phyloP scores from a whole-genome alignment of 805 yeast genomes.

The Lachancea lanzarotensis region DNA sequence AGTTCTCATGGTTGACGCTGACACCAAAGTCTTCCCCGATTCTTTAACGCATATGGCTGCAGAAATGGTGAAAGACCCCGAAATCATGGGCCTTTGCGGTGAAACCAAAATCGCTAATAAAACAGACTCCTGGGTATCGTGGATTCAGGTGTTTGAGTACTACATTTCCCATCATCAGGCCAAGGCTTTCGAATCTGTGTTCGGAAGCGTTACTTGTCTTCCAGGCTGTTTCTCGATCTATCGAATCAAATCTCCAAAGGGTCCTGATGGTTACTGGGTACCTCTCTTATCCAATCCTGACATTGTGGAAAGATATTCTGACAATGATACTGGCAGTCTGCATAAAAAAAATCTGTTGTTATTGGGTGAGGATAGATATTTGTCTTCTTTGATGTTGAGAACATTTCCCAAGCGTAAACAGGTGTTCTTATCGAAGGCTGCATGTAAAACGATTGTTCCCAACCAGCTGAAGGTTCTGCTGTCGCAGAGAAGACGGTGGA shows the following conservation, averaged over 20 bases:
- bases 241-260: slow-evolving; percentile 85
- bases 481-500: slow-evolving; percentile 96
- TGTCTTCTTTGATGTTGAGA: slow-evolving; percentile 76
- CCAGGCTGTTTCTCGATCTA: slow-evolving; percentile 95
- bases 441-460: slow-evolving; percentile 89
- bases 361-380: slow-evolving; percentile 85
- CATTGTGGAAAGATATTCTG: slow-evolving; percentile 85
- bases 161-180: slow-evolving; percentile 92
- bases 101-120: slow-evolving; percentile 89
- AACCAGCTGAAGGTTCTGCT: slow-evolving; percentile 68
- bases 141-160: slow-evolving; percentile 89
- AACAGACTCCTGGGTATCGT: slow-evolving; percentile 78
- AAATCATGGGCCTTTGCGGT: slow-evolving; percentile 89
- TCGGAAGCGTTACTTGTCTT: slow-evolving; percentile 90
- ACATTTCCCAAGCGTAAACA: slow-evolving; percentile 89
- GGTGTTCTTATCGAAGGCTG: slow-evolving; percentile 82
- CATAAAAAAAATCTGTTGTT: slow-evolving; percentile 80
- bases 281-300: slow-evolving; percentile 91
- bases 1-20: slow-evolving; percentile 91
- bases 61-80: slow-evolving; percentile 80
- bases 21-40: slow-evolving; percentile 82
- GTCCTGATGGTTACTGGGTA: slow-evolving; percentile 76
- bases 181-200: slow-evolving; percentile 90
- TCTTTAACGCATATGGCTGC: slow-evolving; percentile 86
- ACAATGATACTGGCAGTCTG: slow-evolving; percentile 74